Conservation (phyloP, 495 filamentous ascomycete genomes). For the Bombardia bombarda region DNA sequence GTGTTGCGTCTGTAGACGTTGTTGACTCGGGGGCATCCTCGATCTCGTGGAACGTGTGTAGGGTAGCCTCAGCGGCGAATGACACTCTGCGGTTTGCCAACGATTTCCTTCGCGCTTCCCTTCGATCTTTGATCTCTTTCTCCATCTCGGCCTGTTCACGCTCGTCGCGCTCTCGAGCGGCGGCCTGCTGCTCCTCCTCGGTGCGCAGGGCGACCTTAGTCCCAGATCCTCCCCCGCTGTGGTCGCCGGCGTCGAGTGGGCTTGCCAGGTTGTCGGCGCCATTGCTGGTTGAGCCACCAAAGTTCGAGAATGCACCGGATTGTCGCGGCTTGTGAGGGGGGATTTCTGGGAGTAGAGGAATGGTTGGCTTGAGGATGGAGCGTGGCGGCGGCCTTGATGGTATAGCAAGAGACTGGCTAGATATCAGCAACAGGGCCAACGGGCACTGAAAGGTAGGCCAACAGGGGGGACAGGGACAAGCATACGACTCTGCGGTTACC, state of each 20-base stretch:
- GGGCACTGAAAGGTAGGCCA: background rate
- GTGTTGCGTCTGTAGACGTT: conserved; percentile 69
- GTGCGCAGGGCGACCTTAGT: conserved; percentile 49
- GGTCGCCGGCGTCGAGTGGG: conserved; percentile 40
- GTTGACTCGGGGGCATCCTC: conserved; percentile 84
- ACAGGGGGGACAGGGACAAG: conserved; percentile 5
- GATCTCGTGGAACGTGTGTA: conserved; percentile 96
- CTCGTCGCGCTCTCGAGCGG: conserved; percentile 64
- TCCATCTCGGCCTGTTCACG: conserved; percentile 58
- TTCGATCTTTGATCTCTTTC: conserved; percentile 60
- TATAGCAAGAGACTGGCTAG: conserved; percentile 39
- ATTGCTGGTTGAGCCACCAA: conserved; percentile 7
- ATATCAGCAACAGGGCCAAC: conserved; percentile 5
- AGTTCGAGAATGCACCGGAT: conserved; percentile 11
- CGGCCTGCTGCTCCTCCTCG: conserved; percentile 76
- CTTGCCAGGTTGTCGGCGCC: conserved; percentile 40
- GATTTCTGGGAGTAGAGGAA: conserved; percentile 59
- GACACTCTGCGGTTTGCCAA: conserved; percentile 90
- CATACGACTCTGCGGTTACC: conserved; percentile 77
- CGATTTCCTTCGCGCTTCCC: conserved; percentile 85
- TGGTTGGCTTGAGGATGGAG: conserved; percentile 82
- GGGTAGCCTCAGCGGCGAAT: conserved; percentile 92
- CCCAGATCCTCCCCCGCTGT: conserved; percentile 19
- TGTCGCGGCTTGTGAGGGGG: conserved; percentile 38
- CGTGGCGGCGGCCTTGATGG: conserved; percentile 40